Conservation (phyloP, 495 filamentous ascomycete genomes). For the Daldinia loculata region DNA sequence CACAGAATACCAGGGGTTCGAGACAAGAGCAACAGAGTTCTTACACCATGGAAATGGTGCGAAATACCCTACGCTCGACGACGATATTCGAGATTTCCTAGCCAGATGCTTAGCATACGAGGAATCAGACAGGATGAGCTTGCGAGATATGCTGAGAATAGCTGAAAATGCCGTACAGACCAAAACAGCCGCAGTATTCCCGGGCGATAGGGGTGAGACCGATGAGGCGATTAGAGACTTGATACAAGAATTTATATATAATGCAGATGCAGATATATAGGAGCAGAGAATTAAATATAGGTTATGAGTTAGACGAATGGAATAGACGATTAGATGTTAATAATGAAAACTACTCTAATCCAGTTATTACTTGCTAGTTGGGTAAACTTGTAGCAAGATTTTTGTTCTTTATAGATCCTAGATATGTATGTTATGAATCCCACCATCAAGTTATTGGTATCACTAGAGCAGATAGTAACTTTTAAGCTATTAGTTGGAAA, state of each 20-base stretch:
- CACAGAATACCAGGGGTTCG: slow-evolving; percentile 2
- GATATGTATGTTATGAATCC: too few relatives aligned
- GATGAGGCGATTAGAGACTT: slow-evolving; percentile 8
- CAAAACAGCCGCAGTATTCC: slow-evolving; percentile 12
- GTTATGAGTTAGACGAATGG: background rate
- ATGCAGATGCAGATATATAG: slow-evolving; percentile 6
- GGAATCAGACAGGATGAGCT: slow-evolving; percentile 4
- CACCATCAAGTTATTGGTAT: background rate
- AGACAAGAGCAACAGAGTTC: slow-evolving; percentile 22
- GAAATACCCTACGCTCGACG: slow-evolving; percentile 21
- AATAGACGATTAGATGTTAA: background rate
- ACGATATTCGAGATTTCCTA: slow-evolving; percentile 14
- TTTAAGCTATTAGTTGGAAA: background rate
- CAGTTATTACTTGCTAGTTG: too few relatives aligned
- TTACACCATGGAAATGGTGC: slow-evolving; percentile 17
- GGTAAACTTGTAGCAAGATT: too few relatives aligned
- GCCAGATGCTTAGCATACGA: slow-evolving; percentile 16
- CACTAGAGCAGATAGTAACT: background rate
- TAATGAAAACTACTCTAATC: too few relatives aligned
- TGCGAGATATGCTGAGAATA: slow-evolving; percentile 13
- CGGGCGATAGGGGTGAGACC: background rate
- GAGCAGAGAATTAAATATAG: background rate
- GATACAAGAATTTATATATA: slow-evolving; percentile 11
- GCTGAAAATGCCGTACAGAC: slow-evolving; percentile 9
- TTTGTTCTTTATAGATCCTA: too few relatives aligned